Evolutionary conservation across 495 filamentous ascomycete species (phyloP).

Genomic region (Tuber melanosporum): DNA sequence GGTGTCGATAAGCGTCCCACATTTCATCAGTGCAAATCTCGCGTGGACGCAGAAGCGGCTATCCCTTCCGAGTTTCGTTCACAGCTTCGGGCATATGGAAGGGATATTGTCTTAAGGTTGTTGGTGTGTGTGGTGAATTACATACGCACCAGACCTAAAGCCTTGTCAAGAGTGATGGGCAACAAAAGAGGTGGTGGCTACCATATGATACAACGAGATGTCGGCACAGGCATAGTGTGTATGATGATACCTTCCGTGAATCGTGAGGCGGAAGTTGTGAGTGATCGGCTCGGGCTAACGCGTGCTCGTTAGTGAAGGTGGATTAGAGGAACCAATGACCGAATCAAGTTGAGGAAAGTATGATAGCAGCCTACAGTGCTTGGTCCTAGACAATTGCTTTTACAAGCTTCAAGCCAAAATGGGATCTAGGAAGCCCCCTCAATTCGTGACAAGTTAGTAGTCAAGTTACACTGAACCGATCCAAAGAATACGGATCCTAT

Average conservation of each 20-base stretch:
- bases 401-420: neutral
- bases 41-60: too few species aligned
- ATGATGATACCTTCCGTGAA: neutral
- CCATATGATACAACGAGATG: neutral
- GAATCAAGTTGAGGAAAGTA: neutral
- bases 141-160: neutral
- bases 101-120: neutral
- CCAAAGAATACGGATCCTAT: neutral
- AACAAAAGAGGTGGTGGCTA: neutral
- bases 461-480: neutral
- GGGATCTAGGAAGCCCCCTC: neutral
- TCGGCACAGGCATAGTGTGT: neutral
- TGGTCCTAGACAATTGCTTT: neutral
- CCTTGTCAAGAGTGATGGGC: neutral
- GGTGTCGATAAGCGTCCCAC: neutral
- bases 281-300: neutral
- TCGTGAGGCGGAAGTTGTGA: neutral
- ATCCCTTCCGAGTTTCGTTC: too few species aligned
- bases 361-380: neutral
- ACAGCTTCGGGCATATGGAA: neutral
- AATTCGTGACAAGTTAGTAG: neutral
- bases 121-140: neutral
- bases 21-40: neutral
- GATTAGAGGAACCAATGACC: neutral
- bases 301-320: neutral